A percentile compares a stretch with the other conserved stretches of the same genome.
These are phyloP conservation scores for Wickerhamomyces chambardii DNA, from an alignment of 805 yeast genomes.

Conservation along the genomic window DNA sequence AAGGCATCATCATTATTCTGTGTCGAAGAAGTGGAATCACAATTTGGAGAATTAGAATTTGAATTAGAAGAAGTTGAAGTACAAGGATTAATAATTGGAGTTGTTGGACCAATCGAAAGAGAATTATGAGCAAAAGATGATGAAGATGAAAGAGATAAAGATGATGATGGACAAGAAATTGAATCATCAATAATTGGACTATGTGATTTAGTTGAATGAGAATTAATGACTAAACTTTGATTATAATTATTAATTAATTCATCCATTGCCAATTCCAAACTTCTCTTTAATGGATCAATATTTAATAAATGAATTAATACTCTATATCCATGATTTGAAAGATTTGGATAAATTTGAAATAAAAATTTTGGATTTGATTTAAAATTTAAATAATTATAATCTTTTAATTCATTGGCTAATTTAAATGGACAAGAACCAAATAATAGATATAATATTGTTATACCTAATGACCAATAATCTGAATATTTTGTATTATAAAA, in stretches of 20 bases:
- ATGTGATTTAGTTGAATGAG: no score
- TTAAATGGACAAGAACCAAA: conserved; percentile 84
- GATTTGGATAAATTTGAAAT: conserved; percentile 67
- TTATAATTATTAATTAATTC: conserved; percentile 27
- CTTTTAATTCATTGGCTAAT: conserved; percentile 54
- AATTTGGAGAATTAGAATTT: background rate
- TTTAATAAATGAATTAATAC: conserved; percentile 57
- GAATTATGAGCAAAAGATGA: no score
- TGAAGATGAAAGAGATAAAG: no score
- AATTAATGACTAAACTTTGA: no score
- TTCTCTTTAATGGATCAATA: conserved; percentile 46
- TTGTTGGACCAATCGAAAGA: no score
- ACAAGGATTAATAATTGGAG: no score
- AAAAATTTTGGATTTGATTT: conserved; percentile 59
- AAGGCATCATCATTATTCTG: background rate
- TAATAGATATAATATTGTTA: conserved; percentile 66
- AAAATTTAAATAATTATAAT: conserved; percentile 60
- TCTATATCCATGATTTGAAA: conserved; percentile 65
- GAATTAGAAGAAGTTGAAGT: background rate
- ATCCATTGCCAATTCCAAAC: conserved; percentile 40
- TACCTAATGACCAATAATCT: conserved; percentile 86
- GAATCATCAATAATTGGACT: no score
- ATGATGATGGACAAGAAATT: no score
- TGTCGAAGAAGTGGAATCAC: background rate
- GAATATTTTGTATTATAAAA: conserved; percentile 66